A percentile compares a stretch with the other conserved stretches of the same genome.
Evolutionary conservation across 2,329 filamentous ascomycete genomes (phyloP).

Genomic region (Ophidiomyces ophidiicola): DNA sequence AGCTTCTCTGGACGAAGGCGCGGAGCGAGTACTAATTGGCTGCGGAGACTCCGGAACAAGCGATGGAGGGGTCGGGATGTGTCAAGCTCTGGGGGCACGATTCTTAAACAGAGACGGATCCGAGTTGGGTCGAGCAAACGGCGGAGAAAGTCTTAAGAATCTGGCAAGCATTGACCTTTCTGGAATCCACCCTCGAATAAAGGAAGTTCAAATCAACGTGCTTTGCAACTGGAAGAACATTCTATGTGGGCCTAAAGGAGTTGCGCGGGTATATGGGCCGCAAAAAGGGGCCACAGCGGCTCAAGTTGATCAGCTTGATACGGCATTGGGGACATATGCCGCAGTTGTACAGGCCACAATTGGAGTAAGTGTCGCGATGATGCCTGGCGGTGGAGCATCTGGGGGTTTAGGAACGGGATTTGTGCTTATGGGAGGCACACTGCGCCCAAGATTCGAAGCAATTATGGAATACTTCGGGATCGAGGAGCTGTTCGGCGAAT

Average conservation of each 20-base stretch:
- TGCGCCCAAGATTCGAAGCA: constrained; percentile 40
- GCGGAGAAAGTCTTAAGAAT: constrained; percentile 31
- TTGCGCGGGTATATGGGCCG: constrained; percentile 41
- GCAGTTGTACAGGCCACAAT: constrained; percentile 26
- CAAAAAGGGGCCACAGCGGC: constrained; percentile 40
- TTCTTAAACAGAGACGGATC: constrained; percentile 31
- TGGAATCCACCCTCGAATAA: constrained; percentile 29
- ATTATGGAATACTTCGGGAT: constrained; percentile 42
- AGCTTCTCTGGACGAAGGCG: constrained; percentile 37
- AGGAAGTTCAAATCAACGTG: constrained; percentile 35
- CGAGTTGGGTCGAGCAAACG: constrained; percentile 29
- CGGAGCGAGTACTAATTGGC: constrained; percentile 38
- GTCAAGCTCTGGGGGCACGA: constrained; percentile 41
- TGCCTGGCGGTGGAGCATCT: constrained; percentile 41
- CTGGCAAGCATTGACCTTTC: constrained; percentile 33
- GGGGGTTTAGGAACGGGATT: constrained; percentile 43
- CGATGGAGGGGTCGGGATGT: constrained; percentile 44
- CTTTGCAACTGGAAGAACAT: constrained; percentile 43
- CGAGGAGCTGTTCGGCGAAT: constrained; percentile 36
- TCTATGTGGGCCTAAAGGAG: constrained; percentile 39
- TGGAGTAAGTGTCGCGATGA: constrained; percentile 26
- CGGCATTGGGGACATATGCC: constrained; percentile 36
- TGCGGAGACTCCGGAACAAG: constrained; percentile 45
- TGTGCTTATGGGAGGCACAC: constrained; percentile 36
- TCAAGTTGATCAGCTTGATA: constrained; percentile 34